Evolutionary conservation across 768 basidiomycete species (phyloP), one percentile per base, ranked within the genome.

Genomic region (Lentinula sp.): DNA sequence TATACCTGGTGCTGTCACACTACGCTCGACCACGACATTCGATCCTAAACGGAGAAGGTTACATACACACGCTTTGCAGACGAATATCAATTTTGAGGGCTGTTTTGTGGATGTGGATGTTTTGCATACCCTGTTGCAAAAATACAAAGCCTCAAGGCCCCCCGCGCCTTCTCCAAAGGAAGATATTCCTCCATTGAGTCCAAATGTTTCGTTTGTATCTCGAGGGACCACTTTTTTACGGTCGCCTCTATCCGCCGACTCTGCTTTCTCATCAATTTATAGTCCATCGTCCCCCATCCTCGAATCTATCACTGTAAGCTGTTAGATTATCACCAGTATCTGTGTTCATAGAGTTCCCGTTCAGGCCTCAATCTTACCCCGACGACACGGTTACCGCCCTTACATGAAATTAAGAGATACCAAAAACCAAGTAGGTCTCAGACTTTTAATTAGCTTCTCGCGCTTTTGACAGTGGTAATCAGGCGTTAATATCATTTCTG

Each of bases 1-100:
- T 57, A 72, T 83, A 16, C 80, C 82, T 6, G 77, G 79, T 6
- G 66, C 72, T 0, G 74, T 84, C 50, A 72, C 76, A 54, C 71
- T 85, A 42, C 69, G 68, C 39, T 74, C 79, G n/a, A 82, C 80
- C 12, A 73, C 82, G 49, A 75, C 77, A 52, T 84, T 90, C 66
- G 82, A 81, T 69, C 87, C 88, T 5, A 80, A 81, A 62, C 75
- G 78, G 56, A 82, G 84, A 20, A 71, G 73, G 28, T 66, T 87
- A 36, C 80, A 87, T 61, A 72, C 77, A 3, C 79, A 82, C 57
- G 85, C 85, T 45, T 67, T 88, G 45, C 75, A 79, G 15, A 71
- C 75, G 4, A 72, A 71, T 4, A 66, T 87, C 39, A 75, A 72
- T 48, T 64, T 85, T 6, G 85, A 77, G 39, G 74, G 79, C 52